These are phyloP conservation scores for Fusarium sulawesiense DNA, from an alignment of 2,329 filamentous ascomycete species.

Conservation along the genomic window DNA sequence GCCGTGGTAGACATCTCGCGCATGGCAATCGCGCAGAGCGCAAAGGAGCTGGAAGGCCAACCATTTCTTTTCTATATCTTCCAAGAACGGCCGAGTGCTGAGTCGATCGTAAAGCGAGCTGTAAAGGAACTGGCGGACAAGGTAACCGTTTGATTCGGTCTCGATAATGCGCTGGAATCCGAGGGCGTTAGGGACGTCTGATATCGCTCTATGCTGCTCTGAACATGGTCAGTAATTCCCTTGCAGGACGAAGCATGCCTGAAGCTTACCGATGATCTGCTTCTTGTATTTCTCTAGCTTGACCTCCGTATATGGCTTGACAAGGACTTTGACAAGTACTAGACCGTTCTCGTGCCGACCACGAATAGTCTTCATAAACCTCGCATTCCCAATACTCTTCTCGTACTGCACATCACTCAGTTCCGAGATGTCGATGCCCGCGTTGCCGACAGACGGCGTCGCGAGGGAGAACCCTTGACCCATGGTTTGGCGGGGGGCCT, in stretches of 20 bases:
- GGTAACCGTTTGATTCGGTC: constrained; percentile 89
- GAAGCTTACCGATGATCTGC: constrained; percentile 74
- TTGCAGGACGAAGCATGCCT: too few relatives aligned
- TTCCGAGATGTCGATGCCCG: constrained; percentile 93
- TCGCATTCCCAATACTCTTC: constrained; percentile 87
- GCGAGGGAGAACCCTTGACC: constrained; percentile 96
- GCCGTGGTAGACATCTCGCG: constrained; percentile 89
- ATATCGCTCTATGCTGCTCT: constrained; percentile 84
- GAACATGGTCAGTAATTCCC: constrained; percentile 21
- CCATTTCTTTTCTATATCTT: constrained; percentile 99
- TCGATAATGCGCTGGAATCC: constrained; percentile 92
- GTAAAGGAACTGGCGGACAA: constrained; percentile 94
- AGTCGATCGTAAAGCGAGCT: constrained; percentile 97
- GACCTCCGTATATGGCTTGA: constrained; percentile 89
- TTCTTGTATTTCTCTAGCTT: constrained; percentile 82
- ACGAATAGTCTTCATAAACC: constrained; percentile 97
- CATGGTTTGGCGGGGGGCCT: constrained; percentile 65
- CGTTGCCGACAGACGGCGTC: constrained; percentile 89
- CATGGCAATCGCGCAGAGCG: constrained; percentile 90
- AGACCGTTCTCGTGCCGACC: constrained; percentile 90
- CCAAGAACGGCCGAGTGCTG: constrained; percentile 94
- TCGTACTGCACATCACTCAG: constrained; percentile 92
- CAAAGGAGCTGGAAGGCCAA: constrained; percentile 95
- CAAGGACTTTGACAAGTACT: constrained; percentile 92
- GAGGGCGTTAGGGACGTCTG: constrained; percentile 89